These are phyloP conservation scores for Tilletiopsis washingtonensis DNA, from an alignment of 1,284 basidiomycete species.

Conservation along the genomic window DNA sequence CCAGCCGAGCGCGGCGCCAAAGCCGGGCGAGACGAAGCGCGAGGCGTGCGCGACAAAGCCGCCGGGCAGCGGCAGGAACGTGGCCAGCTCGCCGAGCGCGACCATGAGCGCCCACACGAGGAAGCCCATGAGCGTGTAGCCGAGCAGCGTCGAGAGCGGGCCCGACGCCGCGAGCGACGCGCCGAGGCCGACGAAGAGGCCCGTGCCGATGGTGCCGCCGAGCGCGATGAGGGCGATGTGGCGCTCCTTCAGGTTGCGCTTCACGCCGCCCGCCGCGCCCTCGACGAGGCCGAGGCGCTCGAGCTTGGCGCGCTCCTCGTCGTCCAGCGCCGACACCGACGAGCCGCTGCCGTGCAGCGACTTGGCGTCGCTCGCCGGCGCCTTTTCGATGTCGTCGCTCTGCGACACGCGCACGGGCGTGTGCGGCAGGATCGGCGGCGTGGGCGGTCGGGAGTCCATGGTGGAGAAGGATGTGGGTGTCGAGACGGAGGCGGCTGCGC, in stretches of 20 bases:
- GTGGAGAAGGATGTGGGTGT: too few species aligned
- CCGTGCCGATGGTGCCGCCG: conserved; percentile 43
- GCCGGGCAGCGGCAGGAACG: conserved; percentile 56
- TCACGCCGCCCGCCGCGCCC: conserved; percentile 10
- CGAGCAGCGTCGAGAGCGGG: conserved; percentile 49
- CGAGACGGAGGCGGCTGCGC: too few species aligned
- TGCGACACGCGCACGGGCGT: too few species aligned
- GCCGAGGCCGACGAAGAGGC: conserved; percentile 67
- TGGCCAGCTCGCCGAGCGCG: conserved; percentile 51
- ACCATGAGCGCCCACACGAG: conserved; percentile 45
- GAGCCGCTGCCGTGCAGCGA: too few species aligned
- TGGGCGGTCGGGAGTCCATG: too few species aligned
- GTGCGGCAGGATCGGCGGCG: too few species aligned
- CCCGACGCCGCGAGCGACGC: conserved; percentile 51
- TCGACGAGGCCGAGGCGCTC: background rate
- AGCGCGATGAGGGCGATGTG: conserved; percentile 39
- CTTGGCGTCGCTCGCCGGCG: too few species aligned
- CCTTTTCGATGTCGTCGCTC: too few species aligned
- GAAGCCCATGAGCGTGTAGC: conserved; percentile 45
- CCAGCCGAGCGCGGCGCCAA: conserved; percentile 58
- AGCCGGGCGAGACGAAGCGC: conserved; percentile 69
- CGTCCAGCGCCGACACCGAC: too few species aligned
- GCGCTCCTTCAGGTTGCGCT: conserved; percentile 23
- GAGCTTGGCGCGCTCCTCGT: background rate
- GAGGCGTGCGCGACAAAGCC: conserved; percentile 72